Evolutionary conservation across 176 grass and related monocot genomes (phyloP).

Genomic region (Oryza officinalis): DNA sequence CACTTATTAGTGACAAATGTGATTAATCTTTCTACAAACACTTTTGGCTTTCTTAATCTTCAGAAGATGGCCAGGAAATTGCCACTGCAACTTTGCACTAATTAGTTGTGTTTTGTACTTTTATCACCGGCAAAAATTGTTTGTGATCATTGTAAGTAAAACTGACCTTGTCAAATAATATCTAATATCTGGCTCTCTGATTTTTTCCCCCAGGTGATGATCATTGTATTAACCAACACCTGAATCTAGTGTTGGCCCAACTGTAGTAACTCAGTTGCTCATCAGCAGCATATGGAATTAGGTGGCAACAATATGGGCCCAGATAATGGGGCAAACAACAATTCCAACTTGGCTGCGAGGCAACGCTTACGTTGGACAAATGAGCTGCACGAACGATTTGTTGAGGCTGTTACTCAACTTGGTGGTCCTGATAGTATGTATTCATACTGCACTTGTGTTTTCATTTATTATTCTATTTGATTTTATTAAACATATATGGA

Average conservation of each 20-base stretch:
- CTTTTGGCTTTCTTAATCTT: neutral
- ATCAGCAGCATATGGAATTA: slow-evolving; percentile 58
- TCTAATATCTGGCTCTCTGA: slow-evolving; percentile 11
- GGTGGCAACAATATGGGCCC: slow-evolving; percentile 49
- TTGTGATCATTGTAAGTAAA: neutral
- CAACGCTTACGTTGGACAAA: slow-evolving; percentile 96
- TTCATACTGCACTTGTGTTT: neutral
- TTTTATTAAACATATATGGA: slow-evolving; percentile 18
- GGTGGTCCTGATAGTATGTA: slow-evolving; percentile 95
- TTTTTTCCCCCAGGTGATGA: slow-evolving; percentile 54
- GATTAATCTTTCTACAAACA: neutral
- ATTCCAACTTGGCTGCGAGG: slow-evolving; percentile 54
- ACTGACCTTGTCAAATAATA: neutral
- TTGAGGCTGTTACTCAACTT: slow-evolving; percentile 90
- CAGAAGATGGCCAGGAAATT: neutral
- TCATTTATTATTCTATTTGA: slow-evolving; percentile 1
- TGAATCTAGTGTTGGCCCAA: slow-evolving; percentile 44
- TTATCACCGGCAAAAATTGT: neutral
- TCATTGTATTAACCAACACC: slow-evolving; percentile 51
- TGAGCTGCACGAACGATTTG: slow-evolving; percentile 92
- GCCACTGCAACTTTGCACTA: neutral
- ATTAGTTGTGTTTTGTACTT: slow-evolving; percentile 16
- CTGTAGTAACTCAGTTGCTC: slow-evolving; percentile 27
- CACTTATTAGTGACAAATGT: no score
- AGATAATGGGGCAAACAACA: slow-evolving; percentile 51